A percentile compares a stretch with the other conserved stretches of the same genome.
Evolutionary conservation across 495 filamentous ascomycete genomes (phyloP).

Genomic region (Aspergillus mulundensis): DNA sequence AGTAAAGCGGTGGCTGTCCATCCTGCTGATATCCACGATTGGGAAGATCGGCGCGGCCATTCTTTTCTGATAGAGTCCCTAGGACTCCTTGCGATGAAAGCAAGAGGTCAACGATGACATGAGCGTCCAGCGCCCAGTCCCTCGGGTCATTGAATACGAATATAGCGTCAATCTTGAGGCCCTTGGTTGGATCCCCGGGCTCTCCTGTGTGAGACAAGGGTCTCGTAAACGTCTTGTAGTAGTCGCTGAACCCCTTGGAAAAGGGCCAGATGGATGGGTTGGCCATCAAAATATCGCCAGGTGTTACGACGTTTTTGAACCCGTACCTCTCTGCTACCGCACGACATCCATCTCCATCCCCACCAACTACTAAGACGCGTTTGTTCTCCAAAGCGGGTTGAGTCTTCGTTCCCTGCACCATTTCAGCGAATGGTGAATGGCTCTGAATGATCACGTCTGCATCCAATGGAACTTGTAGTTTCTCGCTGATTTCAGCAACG

Average conservation of each 20-base stretch:
- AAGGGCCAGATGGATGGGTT: slow-evolving; percentile 81
- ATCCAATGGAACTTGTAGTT: slow-evolving; percentile 56
- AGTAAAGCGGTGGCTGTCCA: slow-evolving; percentile 76
- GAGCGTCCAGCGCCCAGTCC: slow-evolving; percentile 88
- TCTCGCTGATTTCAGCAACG: slow-evolving; percentile 63
- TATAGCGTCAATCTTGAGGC: slow-evolving; percentile 75
- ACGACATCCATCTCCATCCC: slow-evolving; percentile 71
- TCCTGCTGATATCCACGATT: slow-evolving; percentile 73
- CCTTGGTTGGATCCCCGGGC: slow-evolving; percentile 33
- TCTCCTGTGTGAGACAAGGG: slow-evolving; percentile 49
- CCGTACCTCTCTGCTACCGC: slow-evolving; percentile 78
- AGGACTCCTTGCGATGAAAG: slow-evolving; percentile 68
- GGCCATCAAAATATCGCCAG: slow-evolving; percentile 73
- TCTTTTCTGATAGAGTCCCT: slow-evolving; percentile 68
- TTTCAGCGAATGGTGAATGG: slow-evolving; percentile 72
- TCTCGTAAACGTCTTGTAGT: slow-evolving; percentile 58
- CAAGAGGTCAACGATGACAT: slow-evolving; percentile 76
- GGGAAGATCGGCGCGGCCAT: slow-evolving; percentile 51
- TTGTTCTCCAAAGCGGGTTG: slow-evolving; percentile 55
- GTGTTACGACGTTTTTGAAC: slow-evolving; percentile 78
- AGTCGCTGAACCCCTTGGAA: slow-evolving; percentile 52
- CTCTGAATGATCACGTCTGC: slow-evolving; percentile 72
- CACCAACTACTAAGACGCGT: slow-evolving; percentile 76
- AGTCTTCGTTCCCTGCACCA: slow-evolving; percentile 40
- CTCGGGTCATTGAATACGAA: slow-evolving; percentile 89